Evolutionary conservation across 2,329 filamentous ascomycete genomes (phyloP).

Genomic region (Cercospora berteroae): DNA sequence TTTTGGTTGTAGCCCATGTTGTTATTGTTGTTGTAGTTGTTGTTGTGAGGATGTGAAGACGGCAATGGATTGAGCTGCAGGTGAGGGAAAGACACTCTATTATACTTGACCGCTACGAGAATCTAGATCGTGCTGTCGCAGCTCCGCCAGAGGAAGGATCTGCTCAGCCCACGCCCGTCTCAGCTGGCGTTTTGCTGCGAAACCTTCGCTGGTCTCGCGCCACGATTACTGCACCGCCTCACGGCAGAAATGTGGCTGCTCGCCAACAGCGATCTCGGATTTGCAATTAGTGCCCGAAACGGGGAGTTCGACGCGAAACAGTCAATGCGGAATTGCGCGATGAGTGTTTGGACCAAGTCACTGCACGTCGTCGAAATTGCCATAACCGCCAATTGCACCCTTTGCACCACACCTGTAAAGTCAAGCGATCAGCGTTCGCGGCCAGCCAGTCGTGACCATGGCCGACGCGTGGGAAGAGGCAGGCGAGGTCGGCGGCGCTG

Average conservation of each 20-base stretch:
- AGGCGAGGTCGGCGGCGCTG: slow-evolving; percentile 40
- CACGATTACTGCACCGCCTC: slow-evolving; percentile 1
- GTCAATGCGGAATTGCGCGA: slow-evolving; percentile 3
- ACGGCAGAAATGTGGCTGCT: not conserved
- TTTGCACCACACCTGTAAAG: not conserved
- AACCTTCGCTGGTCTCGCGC: not conserved
- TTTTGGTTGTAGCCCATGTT: not conserved
- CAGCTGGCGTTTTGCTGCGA: slow-evolving; percentile 5
- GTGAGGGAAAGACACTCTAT: not conserved
- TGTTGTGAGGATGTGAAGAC: not conserved
- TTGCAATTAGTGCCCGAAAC: not conserved
- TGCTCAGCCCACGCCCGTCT: slow-evolving; percentile 4
- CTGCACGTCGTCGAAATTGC: not conserved
- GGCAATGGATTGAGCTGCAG: not conserved
- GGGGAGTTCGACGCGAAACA: not conserved
- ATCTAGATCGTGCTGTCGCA: slow-evolving; percentile 3
- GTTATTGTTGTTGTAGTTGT: not conserved
- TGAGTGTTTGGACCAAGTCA: not conserved
- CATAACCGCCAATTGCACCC: not conserved
- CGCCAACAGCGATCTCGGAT: not conserved
- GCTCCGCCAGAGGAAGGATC: not conserved
- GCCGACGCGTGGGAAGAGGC: slow-evolving; percentile 42
- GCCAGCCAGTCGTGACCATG: slow-evolving; percentile 23
- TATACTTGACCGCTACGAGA: not conserved
- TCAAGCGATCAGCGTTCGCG: not conserved